Percentiles rank a stretch among this genome's conserved stretches.
These are phyloP conservation scores for Acorus calamus DNA, from an alignment of 106 monocot genomes.

Conservation along the genomic window DNA sequence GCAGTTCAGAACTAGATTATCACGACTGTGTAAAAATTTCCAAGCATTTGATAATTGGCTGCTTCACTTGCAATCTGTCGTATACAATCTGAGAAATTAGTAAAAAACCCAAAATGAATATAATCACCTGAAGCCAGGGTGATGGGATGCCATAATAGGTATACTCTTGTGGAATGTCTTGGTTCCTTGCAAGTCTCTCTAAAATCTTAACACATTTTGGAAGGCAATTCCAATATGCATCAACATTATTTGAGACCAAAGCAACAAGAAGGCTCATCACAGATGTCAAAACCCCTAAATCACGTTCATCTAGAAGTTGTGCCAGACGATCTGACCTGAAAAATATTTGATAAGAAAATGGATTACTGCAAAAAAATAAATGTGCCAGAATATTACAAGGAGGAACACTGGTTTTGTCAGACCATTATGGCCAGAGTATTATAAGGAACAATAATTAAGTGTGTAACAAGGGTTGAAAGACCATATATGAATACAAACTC, in stretches of 20 bases:
- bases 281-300: slow-evolving; percentile 91
- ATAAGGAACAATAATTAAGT: too few relatives aligned
- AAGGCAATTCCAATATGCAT: slow-evolving; percentile 97
- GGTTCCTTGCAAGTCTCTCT: slow-evolving; percentile 81
- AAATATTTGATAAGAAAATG: slow-evolving; percentile 3
- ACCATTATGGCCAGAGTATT: too few relatives aligned
- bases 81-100: neutral
- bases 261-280: slow-evolving; percentile 97
- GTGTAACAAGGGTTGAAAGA: neutral
- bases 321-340: slow-evolving; percentile 92
- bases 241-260: slow-evolving; percentile 77
- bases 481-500: slow-evolving; percentile 4
- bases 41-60: too few relatives aligned
- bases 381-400: neutral
- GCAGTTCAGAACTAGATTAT: too few relatives aligned
- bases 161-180: slow-evolving; percentile 93
- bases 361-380: neutral
- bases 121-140: slow-evolving; percentile 94
- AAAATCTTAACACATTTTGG: slow-evolving; percentile 94
- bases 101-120: slow-evolving; percentile 1
- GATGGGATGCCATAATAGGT: slow-evolving; percentile 99
- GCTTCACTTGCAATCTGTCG: too few relatives aligned
- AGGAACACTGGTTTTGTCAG: too few relatives aligned
- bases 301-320: slow-evolving; percentile 97
- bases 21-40: too few relatives aligned